Base-by-base conservation (phyloP, 2,329 filamentous ascomycete genomes). In the Escovopsis weberi region DNA sequence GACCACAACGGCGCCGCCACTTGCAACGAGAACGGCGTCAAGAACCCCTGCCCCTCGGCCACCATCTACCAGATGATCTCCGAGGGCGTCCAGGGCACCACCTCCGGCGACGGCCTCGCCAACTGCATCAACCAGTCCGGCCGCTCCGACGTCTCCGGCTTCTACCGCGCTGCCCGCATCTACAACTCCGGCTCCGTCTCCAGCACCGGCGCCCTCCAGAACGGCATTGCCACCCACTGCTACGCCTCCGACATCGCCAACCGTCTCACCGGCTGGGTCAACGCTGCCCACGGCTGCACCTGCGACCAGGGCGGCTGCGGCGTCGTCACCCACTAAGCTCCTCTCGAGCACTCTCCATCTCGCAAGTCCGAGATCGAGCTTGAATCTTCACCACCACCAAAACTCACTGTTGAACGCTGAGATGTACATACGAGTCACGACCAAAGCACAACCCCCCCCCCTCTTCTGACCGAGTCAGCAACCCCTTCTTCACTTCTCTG, bases 21-120 rank as follows among this genome's bases (percentile, higher is more conserved):
- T 36, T 68, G 65, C 55, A 61, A 61, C 43, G 51, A 50, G 6
- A 38, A 40, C 1, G 34, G 28, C 2, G 30, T 40, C 2, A 51
- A 56, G 41, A 57, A 51, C 46, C 52, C 56, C 9, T 59, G 56
- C 48, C 54, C 56, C 18, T 46, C 47, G 3, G 34, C 33, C 10
- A 47, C 43, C 19, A 57, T 59, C 35, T 43, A 48, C 40, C 50
- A 58, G 45, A 60, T 60, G 58, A 53, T 59, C 45, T 48, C 50
- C 5, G 68, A 73, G 33, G 69, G 69, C 18, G 57, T 60, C 3
- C 51, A 51, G 6, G 67, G 68, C 26, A 66, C 66, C 9, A 44
- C 53, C 7, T 51, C 54, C 19, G 65, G 64, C 4, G 63, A 65
- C 26, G 68, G 67, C 1, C 55, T 72, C 9, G 37, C 40, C 4